Conservation (phyloP, 257 asterid species). For the Galeopsis tetrahit region DNA sequence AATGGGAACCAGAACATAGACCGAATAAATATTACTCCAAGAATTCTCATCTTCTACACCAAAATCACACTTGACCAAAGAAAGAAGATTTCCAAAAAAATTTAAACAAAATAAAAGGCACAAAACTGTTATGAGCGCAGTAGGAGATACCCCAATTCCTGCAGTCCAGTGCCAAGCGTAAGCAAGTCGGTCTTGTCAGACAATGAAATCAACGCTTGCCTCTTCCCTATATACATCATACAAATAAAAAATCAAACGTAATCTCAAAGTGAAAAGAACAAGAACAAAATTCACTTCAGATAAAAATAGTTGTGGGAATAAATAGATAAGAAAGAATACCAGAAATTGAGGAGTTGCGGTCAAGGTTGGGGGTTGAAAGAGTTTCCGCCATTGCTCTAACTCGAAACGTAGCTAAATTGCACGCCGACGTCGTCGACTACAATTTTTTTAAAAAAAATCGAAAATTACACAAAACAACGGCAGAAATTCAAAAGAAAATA, state of each 20-base stretch:
- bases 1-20: not conserved
- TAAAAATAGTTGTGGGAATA: not conserved
- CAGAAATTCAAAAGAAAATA: not conserved
- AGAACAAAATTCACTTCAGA: not conserved
- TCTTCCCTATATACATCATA: constrained; percentile 54
- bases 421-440: constrained; percentile 37
- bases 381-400: constrained; percentile 82
- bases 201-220: constrained; percentile 79
- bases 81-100: not conserved
- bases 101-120: not conserved
- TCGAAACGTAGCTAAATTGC: constrained; percentile 42
- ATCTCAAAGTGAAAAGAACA: not conserved
- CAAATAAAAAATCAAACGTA: not conserved
- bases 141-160: constrained; percentile 71
- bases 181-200: constrained; percentile 86
- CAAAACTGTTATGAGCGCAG: not conserved
- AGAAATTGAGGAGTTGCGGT: constrained; percentile 42
- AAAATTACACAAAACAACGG: not conserved
- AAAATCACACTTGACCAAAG: not conserved
- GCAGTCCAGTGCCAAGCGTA: constrained; percentile 80
- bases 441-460: not conserved
- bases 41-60: not conserved
- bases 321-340: constrained; percentile 33
- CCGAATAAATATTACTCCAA: constrained; percentile 13
- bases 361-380: constrained; percentile 45